A percentile compares a stretch with the other conserved stretches of the same genome.
Conservation (phyloP, 2,329 filamentous ascomycete genomes). For the Knoxdaviesia proteae region DNA sequence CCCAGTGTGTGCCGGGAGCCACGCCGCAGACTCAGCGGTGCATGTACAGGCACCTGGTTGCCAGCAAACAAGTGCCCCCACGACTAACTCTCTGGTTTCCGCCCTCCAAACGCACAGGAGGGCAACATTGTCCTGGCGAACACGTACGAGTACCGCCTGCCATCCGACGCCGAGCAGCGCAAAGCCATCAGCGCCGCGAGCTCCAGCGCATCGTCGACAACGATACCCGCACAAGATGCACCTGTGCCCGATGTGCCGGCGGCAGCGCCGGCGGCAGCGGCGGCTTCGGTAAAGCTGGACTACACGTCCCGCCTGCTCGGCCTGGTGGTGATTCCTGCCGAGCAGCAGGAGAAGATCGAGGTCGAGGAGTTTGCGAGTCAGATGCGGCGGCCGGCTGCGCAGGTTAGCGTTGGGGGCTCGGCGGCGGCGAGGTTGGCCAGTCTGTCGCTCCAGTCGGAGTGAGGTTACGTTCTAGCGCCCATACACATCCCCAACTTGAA, state of each 20-base stretch:
- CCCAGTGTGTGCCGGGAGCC: neutral
- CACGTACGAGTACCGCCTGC: conserved; percentile 76
- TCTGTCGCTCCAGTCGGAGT: too few species aligned
- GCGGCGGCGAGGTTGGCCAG: too few species aligned
- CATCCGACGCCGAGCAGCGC: conserved; percentile 20
- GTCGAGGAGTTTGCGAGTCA: conserved; percentile 54
- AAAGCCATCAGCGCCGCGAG: too few species aligned
- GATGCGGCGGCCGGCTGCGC: conserved; percentile 9
- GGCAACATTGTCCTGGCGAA: conserved; percentile 70
- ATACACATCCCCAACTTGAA: too few species aligned
- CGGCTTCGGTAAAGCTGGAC: conserved; percentile 34
- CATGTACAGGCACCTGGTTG: too few species aligned
- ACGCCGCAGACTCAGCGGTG: too few species aligned
- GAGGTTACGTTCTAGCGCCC: too few species aligned
- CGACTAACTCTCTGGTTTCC: neutral
- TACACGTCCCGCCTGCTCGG: conserved; percentile 78
- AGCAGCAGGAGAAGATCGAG: conserved; percentile 73
- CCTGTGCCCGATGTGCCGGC: too few species aligned
- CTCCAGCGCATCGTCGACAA: too few species aligned
- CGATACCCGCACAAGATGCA: too few species aligned
- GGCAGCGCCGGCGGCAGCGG: conserved; percentile 8
- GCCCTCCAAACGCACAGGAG: conserved; percentile 32
- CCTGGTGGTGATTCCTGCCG: conserved; percentile 70
- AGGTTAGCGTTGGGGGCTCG: too few species aligned
- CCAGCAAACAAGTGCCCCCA: neutral